Evolutionary conservation across 2,329 filamentous ascomycete species (phyloP).

Genomic region (Alternaria ethzedia): DNA sequence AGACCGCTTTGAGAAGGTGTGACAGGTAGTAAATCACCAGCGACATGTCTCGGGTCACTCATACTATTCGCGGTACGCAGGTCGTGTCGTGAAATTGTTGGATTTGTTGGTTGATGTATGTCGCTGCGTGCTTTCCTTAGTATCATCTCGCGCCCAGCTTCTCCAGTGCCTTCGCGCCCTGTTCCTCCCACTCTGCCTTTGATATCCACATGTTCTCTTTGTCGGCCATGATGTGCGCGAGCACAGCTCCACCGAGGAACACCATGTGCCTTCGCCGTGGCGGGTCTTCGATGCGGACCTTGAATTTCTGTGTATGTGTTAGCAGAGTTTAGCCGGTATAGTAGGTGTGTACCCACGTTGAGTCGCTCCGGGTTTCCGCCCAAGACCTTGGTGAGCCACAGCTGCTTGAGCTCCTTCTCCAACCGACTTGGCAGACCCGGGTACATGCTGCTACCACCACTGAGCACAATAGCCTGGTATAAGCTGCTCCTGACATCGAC

Average conservation of each 20-base stretch:
- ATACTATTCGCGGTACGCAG: background rate
- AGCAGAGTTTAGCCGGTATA: conserved; percentile 15
- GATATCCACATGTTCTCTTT: conserved; percentile 99
- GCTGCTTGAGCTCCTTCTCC: conserved; percentile 98
- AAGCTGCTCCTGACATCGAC: conserved; percentile 92
- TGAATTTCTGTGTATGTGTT: conserved; percentile 76
- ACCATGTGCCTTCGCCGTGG: conserved; percentile 98
- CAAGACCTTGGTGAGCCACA: conserved; percentile 93
- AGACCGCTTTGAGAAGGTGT: background rate
- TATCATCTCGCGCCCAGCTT: conserved; percentile 85
- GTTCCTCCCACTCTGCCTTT: conserved; percentile 96
- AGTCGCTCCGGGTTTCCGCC: conserved; percentile 90
- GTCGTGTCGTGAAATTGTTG: background rate
- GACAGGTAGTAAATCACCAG: conserved; percentile 9
- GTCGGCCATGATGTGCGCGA: conserved; percentile 99
- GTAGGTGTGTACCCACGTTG: conserved; percentile 58
- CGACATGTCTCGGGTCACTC: background rate
- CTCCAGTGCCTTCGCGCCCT: conserved; percentile 82
- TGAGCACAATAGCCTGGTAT: conserved; percentile 97
- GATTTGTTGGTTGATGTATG: conserved; percentile 14
- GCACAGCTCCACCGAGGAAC: conserved; percentile 94
- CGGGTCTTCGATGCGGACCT: conserved; percentile 98
- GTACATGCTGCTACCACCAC: conserved; percentile 98
- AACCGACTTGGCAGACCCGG: conserved; percentile 90
- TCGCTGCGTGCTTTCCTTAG: conserved; percentile 11